Evolutionary conservation across 2,329 filamentous ascomycete genomes (phyloP).

Genomic region (Pseudocercospora crystallina): DNA sequence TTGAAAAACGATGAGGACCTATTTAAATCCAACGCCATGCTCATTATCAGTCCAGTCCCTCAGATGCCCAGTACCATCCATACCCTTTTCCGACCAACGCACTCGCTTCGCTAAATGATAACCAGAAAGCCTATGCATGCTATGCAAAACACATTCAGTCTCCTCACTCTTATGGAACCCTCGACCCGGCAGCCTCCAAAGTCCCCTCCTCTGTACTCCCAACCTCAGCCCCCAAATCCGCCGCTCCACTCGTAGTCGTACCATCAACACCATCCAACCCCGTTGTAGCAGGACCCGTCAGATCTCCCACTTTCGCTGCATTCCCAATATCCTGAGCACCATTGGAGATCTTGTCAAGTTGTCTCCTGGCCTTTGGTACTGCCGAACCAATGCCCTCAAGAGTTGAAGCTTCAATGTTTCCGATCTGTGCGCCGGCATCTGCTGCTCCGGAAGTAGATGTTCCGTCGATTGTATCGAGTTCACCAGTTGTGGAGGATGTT

Average conservation of each 20-base stretch:
- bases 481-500: conserved; percentile 8
- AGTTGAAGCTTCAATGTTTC: conserved; percentile 15
- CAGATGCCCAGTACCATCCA: too few species aligned
- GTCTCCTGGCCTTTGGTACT: conserved; percentile 8
- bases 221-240: conserved; percentile 13
- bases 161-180: conserved; percentile 10
- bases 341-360: conserved; percentile 18
- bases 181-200: conserved; percentile 11
- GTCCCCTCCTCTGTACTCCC: conserved; percentile 14
- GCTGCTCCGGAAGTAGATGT: conserved; percentile 19
- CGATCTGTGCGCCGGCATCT: conserved; percentile 18
- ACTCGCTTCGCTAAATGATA: too few species aligned
- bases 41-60: too few species aligned
- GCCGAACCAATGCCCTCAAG: conserved; percentile 18
- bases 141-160: neutral
- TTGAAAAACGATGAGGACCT: too few species aligned
- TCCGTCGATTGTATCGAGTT: conserved; percentile 18
- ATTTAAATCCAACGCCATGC: too few species aligned
- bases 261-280: conserved; percentile 15
- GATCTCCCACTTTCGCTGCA: conserved; percentile 9
- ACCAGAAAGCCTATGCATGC: too few species aligned
- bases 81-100: too few species aligned
- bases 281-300: conserved; percentile 9
- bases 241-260: conserved; percentile 8
- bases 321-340: conserved; percentile 12